Conservation (phyloP, 1,284 basidiomycete genomes). For the Flammula alnicola region DNA sequence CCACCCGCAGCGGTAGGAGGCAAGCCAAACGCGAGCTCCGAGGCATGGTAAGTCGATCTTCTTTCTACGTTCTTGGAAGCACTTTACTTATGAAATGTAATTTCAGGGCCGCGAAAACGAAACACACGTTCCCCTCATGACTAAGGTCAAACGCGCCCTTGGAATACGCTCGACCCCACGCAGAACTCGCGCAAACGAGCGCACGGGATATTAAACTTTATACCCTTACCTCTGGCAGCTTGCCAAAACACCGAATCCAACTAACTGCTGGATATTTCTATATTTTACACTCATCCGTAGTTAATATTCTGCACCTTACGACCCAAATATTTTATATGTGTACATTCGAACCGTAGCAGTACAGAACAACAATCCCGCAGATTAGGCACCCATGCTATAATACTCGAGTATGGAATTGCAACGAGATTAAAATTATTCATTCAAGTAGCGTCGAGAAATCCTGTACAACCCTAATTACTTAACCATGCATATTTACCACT, state of each 20-base stretch:
- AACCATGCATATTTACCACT: slow-evolving; percentile 25
- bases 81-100: slow-evolving; percentile 4
- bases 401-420: too few relatives aligned
- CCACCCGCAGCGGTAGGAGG: slow-evolving; percentile 45
- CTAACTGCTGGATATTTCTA: background rate
- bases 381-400: too few relatives aligned
- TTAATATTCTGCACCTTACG: background rate
- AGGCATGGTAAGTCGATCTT: slow-evolving; percentile 43
- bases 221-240: background rate
- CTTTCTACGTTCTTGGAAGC: background rate
- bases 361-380: too few relatives aligned
- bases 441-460: too few relatives aligned
- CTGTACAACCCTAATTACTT: too few relatives aligned
- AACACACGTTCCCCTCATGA: slow-evolving; percentile 54
- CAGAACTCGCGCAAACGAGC: slow-evolving; percentile 12
- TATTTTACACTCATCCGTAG: background rate
- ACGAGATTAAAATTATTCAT: too few relatives aligned
- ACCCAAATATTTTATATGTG: too few relatives aligned
- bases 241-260: background rate
- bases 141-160: slow-evolving; percentile 52
- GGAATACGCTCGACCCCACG: slow-evolving; percentile 53
- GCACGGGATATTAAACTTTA: slow-evolving; percentile 10
- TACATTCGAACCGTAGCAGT: too few relatives aligned
- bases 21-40: slow-evolving; percentile 51
- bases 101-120: slow-evolving; percentile 41